Evolutionary conservation across 345 rosid species (phyloP).

Genomic region (Arabis alpina): DNA sequence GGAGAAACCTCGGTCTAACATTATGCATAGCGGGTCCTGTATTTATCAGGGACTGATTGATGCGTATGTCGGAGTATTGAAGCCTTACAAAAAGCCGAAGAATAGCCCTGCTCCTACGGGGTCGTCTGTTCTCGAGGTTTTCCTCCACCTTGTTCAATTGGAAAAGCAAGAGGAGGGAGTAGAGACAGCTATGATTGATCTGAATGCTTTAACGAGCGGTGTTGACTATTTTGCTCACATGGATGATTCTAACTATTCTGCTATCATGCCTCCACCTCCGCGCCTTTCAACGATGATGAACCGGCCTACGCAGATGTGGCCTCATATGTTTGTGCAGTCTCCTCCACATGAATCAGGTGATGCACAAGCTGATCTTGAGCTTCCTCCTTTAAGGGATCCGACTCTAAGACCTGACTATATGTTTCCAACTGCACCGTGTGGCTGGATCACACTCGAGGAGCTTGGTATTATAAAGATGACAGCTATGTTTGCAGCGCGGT

Average conservation of each 20-base stretch:
- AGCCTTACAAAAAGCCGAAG: constrained; percentile 48
- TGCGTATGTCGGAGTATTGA: constrained; percentile 69
- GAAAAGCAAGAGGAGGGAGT: constrained; percentile 61
- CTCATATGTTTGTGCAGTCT: neutral
- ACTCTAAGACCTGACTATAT: neutral
- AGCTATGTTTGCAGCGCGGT: constrained; percentile 73
- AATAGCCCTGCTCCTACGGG: too few species aligned
- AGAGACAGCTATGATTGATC: constrained; percentile 62
- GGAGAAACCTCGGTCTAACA: constrained; percentile 35
- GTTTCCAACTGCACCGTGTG: constrained; percentile 36
- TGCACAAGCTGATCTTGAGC: neutral
- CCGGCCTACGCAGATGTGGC: too few species aligned
- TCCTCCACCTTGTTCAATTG: constrained; percentile 66
- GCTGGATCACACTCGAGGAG: constrained; percentile 67
- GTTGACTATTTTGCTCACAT: constrained; percentile 68
- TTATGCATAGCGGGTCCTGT: constrained; percentile 68
- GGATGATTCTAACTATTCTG: constrained; percentile 54
- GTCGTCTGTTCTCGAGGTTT: constrained; percentile 49
- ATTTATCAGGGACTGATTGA: constrained; percentile 67
- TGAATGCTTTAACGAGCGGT: constrained; percentile 79
- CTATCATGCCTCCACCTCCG: constrained; percentile 54
- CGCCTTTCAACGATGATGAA: neutral
- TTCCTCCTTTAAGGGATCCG: too few species aligned
- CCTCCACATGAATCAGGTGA: too few species aligned
- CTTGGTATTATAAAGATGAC: constrained; percentile 75